Evolutionary conservation across 2,329 filamentous ascomycete genomes (phyloP), one percentile per base, ranked within the genome.

Genomic region (Aspergillus ochraceus): DNA sequence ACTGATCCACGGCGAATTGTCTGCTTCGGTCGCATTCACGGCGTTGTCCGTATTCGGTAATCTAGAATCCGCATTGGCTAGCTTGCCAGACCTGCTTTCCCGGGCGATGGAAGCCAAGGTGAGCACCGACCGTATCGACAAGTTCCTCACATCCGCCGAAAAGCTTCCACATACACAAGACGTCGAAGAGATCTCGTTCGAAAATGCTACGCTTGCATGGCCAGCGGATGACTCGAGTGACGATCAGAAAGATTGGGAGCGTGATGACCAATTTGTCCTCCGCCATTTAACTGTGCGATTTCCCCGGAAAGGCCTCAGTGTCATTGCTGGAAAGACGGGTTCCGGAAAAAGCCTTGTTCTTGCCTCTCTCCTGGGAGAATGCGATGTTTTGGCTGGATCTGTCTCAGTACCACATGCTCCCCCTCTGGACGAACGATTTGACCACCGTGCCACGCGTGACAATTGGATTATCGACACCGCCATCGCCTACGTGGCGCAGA

Each of bases 21-120:
- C 83, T 1, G 88, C 91, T 0, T 91, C 90, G 0, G 83, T 93
- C 11, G 91, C 91, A 2, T 95, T 95, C 66, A 91, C 91, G 26
- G 88, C 89, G 29, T 86, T 90, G 55, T 83, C 81, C 42, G 89
- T 89, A 68, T 91, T 95, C 74, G 86, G 85, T 60, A 83, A 85
- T n/a, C 81, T 95, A 22, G 90, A 95, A 70, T 80, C 88, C 22
- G 87, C 88, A 0, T 76, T 95, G 1, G 87, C 87, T 0, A 80
- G 90, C 47, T 77, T 95, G 17, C 91, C 91, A 0, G 90, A 93
- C 69, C 78, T 92, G 46, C 87, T 89, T 0, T 89, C 89, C 0
- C 84, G 89, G 61, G 79, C 84, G 1, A 79, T 93, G 26, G 90
- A 95, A 66, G 88, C 89, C 0, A 85, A 86, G 72, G 84, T 93